Evolutionary conservation across 805 yeast genomes (phyloP).

Genomic region (Candida piceae): DNA sequence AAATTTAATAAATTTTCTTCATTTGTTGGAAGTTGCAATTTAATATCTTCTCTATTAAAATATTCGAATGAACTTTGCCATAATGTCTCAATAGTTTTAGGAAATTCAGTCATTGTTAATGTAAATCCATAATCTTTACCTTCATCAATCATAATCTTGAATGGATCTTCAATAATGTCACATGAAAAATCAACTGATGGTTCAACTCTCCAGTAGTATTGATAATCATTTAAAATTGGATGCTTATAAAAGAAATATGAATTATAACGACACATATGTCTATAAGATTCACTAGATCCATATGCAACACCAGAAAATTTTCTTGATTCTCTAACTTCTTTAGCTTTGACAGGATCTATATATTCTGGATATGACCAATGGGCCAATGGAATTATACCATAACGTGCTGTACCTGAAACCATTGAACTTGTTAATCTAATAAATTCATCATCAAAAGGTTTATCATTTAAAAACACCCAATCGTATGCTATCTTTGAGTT

Average conservation of each 20-base stretch:
- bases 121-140: constrained; percentile 49
- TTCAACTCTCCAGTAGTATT: constrained; percentile 60
- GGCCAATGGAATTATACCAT: constrained; percentile 41
- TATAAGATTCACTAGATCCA: constrained; percentile 60
- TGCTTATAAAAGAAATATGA: constrained; percentile 53
- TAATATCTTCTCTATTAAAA: constrained; percentile 27
- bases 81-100: constrained; percentile 45
- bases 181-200: constrained; percentile 48
- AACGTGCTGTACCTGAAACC: constrained; percentile 42
- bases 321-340: constrained; percentile 29
- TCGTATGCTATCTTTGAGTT: constrained; percentile 36
- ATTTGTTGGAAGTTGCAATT: constrained; percentile 13
- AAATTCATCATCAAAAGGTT: constrained; percentile 40
- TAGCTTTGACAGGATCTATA: constrained; percentile 39
- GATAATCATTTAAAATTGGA: constrained; percentile 45
- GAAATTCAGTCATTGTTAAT: constrained; percentile 46
- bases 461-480: constrained; percentile 46
- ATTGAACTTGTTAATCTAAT: constrained; percentile 31
- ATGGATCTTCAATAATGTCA: constrained; percentile 52
- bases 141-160: constrained; percentile 47
- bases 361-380: constrained; percentile 51
- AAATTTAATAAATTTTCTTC: constrained; percentile 48
- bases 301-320: constrained; percentile 42
- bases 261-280: constrained; percentile 62
- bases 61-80: constrained; percentile 45